Base-by-base conservation (phyloP, 371 early-diverging fungal species). In the Mortierella sp. region DNA sequence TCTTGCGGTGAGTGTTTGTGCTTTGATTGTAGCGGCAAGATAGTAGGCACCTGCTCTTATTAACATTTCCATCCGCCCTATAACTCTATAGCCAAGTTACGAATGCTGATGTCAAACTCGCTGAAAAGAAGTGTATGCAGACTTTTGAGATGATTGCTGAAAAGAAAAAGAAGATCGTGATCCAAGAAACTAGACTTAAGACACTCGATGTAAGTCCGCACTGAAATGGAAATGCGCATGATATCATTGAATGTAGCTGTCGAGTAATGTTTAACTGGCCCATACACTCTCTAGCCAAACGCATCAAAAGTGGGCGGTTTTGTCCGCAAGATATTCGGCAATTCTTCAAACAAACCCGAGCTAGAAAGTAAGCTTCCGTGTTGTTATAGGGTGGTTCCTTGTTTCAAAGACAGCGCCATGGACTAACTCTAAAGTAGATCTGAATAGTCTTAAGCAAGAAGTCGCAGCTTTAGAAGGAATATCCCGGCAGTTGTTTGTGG, bases 381-480 rank as follows among this genome's bases (percentile, higher is more conserved):
- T 55, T 28, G 28, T 16, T 30, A 30, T 14, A 18, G 10, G 8
- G 43, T 5, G 16, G 24, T 37, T 20, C 22, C 22, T 18, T 39
- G n/a, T n/a, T 5, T 37, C 40, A 45, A 37, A 40, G 35, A 30
- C 40, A 16, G 16, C n/a, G 32, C 26, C 10, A 22, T 26, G 5
- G 54, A 28, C 52, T 54, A 40, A 64, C 65, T 24, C 52, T 68
- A 8, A n/a, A 51, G 16, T 30, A 70, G 85, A 80, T 64, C 47
- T 87, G 14, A 72, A 84, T 22, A 71, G 62, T 16, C 70, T 92
- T 28, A 64, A 72, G 37, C 72, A 84, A 57, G 94, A 94, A 72
- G 84, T 94, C 11, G 84, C 84, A 20, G 89, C 88, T n/a, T 81
- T 93, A 24, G 93, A 93, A 65, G 84, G 86, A 30, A 83, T 94